Evolutionary conservation across 2,329 filamentous ascomycete genomes (phyloP), one percentile per base, ranked within the genome.

Genomic region (Neonectria magnoliae): DNA sequence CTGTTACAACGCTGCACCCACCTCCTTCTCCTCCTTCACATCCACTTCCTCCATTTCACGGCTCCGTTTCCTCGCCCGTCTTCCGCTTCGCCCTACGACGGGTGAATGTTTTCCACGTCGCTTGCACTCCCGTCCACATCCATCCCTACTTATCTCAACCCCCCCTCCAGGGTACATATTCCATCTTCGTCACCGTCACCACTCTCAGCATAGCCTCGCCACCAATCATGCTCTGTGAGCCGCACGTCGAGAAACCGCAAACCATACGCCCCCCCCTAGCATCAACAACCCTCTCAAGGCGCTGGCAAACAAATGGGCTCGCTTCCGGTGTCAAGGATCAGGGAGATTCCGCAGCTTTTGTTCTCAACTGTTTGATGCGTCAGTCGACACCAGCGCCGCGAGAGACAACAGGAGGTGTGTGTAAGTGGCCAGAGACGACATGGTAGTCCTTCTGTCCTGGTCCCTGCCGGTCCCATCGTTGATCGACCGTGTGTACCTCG

Each of bases 281-380:
- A 50, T 31, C 44, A 57, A 58, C 61, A 57, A 57, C 57, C 48
- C 48, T 41, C 16, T n/a, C 61, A 47, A 56, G 56, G 52, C 16
- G 25, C 31, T 42, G 51, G 45, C 62, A 70, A 69, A 63, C 68
- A 67, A 66, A 70, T 66, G 55, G 68, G 60, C 65, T 69, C 54
- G 48, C 62, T 68, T 67, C 67, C 60, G 61, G 16, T 53, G 56
- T 42, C 68, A 62, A 57, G 67, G 57, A 25, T 53, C 65, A 51
- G 57, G 57, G 58, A 60, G 60, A 42, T 38, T 60, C 60, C 54
- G 54, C 33, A 48, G 18, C 44, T 41, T 48, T 36, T 45, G 41
- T 42, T 51, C 69, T 66, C 57, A 64, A 56, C 53, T 31, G 13
- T 58, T 53, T 36, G 13, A 56, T 55, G 25, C 42, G 20, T 58